Conservation (phyloP, 2,329 filamentous ascomycete genomes). For the Pseudocercospora vitis region DNA sequence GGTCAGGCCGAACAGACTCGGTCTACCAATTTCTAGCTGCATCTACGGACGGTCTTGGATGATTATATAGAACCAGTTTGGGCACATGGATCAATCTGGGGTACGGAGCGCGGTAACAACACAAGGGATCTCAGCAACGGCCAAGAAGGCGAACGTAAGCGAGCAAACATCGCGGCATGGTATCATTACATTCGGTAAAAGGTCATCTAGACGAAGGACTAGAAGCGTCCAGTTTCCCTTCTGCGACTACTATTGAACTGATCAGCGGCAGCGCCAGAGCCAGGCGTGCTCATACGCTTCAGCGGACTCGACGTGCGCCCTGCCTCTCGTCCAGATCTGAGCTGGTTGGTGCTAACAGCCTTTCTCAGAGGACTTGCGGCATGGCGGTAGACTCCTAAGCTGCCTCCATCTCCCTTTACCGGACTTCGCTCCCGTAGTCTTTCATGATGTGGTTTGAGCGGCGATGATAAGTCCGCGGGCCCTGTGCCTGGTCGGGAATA, state of each 20-base stretch:
- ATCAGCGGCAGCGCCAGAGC: slow-evolving; percentile 19
- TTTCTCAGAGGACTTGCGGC: slow-evolving; percentile 82
- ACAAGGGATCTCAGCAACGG: too few relatives aligned
- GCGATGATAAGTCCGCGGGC: slow-evolving; percentile 47
- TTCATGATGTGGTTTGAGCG: slow-evolving; percentile 46
- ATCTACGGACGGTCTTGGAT: too few relatives aligned
- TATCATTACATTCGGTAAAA: background rate
- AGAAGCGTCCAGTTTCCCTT: slow-evolving; percentile 34
- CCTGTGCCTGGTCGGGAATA: slow-evolving; percentile 40
- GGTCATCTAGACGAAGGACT: slow-evolving; percentile 22
- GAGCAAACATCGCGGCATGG: too few relatives aligned
- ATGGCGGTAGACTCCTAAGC: slow-evolving; percentile 75
- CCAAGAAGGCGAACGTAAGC: too few relatives aligned
- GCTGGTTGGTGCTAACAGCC: slow-evolving; percentile 60
- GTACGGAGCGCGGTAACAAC: too few relatives aligned
- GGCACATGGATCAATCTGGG: too few relatives aligned
- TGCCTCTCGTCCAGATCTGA: slow-evolving; percentile 35
- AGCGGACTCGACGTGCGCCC: slow-evolving; percentile 42
- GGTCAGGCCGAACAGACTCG: too few relatives aligned
- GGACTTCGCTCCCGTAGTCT: slow-evolving; percentile 53
- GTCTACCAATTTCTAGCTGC: too few relatives aligned
- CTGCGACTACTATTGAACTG: slow-evolving; percentile 22
- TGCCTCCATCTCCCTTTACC: slow-evolving; percentile 66
- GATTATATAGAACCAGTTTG: too few relatives aligned
- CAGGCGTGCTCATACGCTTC: slow-evolving; percentile 46